Conservation (phyloP, 371 early-diverging fungal species). For the Mortierella sp. region DNA sequence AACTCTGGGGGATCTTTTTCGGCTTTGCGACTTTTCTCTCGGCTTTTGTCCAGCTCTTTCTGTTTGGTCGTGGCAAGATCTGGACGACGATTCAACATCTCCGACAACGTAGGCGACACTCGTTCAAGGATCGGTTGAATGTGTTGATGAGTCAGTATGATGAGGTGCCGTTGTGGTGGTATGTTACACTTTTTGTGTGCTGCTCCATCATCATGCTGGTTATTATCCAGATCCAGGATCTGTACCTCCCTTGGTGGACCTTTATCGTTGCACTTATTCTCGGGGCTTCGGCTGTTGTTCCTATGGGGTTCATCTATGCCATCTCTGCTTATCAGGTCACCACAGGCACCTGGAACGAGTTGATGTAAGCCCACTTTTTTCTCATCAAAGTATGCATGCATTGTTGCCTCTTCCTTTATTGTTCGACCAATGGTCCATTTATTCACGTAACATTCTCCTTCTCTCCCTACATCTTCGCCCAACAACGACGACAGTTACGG, state of each 20-base stretch:
- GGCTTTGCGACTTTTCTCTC: slow-evolving; percentile 57
- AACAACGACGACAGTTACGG: slow-evolving; percentile 32
- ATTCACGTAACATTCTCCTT: not conserved
- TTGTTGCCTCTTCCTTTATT: no score
- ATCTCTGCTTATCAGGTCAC: slow-evolving; percentile 54
- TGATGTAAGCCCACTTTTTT: slow-evolving; percentile 23
- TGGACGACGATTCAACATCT: slow-evolving; percentile 40
- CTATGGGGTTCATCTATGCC: slow-evolving; percentile 61
- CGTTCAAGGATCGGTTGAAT: slow-evolving; percentile 54
- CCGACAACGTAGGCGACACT: slow-evolving; percentile 36
- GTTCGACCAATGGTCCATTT: not conserved
- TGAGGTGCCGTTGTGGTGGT: slow-evolving; percentile 58
- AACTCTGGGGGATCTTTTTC: slow-evolving; percentile 57
- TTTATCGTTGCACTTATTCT: slow-evolving; percentile 50
- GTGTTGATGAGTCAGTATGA: slow-evolving; percentile 51
- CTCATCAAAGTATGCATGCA: no score
- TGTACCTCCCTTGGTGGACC: slow-evolving; percentile 59
- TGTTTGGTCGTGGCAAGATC: slow-evolving; percentile 54
- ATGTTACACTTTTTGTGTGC: slow-evolving; percentile 38
- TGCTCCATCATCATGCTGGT: slow-evolving; percentile 54
- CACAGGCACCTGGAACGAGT: slow-evolving; percentile 57
- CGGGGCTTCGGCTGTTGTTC: slow-evolving; percentile 48
- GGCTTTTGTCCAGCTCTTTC: slow-evolving; percentile 55
- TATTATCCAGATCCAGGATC: slow-evolving; percentile 49
- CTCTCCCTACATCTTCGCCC: not conserved